phyloP scores from a whole-genome alignment of 1,139 yeast species.

The Blastobotrys illinoisensis region DNA sequence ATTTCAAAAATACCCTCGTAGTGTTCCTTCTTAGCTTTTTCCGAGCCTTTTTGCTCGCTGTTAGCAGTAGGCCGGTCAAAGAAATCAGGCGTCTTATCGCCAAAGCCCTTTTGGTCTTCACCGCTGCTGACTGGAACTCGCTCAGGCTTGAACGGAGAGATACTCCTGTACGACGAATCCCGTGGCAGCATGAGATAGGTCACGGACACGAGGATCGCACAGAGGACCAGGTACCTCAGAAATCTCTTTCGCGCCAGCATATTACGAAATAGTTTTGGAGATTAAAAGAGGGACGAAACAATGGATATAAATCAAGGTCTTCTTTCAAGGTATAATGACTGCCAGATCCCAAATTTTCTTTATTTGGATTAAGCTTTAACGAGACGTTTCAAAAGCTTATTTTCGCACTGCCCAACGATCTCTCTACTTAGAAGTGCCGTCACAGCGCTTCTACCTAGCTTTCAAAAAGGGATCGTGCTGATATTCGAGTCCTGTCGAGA shows the following conservation, averaged over 20 bases:
- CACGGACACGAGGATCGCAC: not conserved
- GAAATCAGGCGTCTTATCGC: not conserved
- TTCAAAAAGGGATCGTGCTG: not conserved
- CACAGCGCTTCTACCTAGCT: not conserved
- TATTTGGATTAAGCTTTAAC: not conserved
- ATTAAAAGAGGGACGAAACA: not conserved
- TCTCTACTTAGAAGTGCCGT: not conserved
- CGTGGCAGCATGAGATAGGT: not conserved
- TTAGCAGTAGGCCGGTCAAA: not conserved
- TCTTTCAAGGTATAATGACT: not conserved
- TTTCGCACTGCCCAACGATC: not conserved
- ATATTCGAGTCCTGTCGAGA: not conserved
- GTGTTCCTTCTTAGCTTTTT: not conserved
- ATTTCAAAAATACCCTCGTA: conserved; percentile 9
- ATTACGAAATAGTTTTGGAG: not conserved
- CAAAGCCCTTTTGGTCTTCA: not conserved
- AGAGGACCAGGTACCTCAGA: not conserved
- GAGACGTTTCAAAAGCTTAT: not conserved
- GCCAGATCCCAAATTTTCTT: not conserved
- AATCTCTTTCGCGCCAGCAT: not conserved
- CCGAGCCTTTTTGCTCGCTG: not conserved
- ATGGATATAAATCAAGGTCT: not conserved
- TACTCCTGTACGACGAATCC: not conserved
- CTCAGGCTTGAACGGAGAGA: not conserved
- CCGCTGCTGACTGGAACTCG: not conserved